Percentiles rank a stretch among this genome's conserved stretches.
These are phyloP conservation scores for Schizophyllum amplum DNA, from an alignment of 1,284 basidiomycete genomes.

Conservation along the genomic window DNA sequence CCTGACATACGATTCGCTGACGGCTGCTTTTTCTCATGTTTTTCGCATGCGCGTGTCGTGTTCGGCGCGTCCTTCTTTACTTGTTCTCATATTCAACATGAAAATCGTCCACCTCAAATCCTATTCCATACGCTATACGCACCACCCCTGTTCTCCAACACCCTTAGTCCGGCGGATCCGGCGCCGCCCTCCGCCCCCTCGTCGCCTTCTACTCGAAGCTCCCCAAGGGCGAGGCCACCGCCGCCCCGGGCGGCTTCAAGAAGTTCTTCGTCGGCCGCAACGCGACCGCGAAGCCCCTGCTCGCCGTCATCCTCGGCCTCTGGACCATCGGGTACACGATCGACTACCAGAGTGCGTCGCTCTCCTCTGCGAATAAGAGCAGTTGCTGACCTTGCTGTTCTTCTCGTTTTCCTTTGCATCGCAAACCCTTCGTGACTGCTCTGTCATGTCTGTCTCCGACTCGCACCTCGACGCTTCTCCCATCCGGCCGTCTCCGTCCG, in stretches of 20 bases:
- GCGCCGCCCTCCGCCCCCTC: constrained; percentile 73
- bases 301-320: constrained; percentile 66
- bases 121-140: not conserved
- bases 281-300: constrained; percentile 69
- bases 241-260: constrained; percentile 63
- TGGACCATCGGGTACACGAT: constrained; percentile 84
- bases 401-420: constrained; percentile 6
- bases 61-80: constrained; percentile 2
- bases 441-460: constrained; percentile 1
- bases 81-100: constrained; percentile 6
- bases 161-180: constrained; percentile 67
- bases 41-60: not conserved
- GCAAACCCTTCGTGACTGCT: constrained; percentile 6
- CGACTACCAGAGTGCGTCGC: constrained; percentile 82
- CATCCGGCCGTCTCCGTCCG: too few relatives aligned
- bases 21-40: constrained; percentile 5
- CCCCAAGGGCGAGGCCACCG: constrained; percentile 71
- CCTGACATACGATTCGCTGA: constrained; percentile 1
- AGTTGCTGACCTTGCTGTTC: not conserved
- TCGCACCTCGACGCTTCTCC: too few relatives aligned
- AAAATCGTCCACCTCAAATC: not conserved
- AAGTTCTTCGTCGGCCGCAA: constrained; percentile 82
- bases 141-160: not conserved
- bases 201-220: constrained; percentile 94
- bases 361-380: not conserved